Conservation (phyloP, 805 yeast species). For the Metschnikowia cubensis region DNA sequence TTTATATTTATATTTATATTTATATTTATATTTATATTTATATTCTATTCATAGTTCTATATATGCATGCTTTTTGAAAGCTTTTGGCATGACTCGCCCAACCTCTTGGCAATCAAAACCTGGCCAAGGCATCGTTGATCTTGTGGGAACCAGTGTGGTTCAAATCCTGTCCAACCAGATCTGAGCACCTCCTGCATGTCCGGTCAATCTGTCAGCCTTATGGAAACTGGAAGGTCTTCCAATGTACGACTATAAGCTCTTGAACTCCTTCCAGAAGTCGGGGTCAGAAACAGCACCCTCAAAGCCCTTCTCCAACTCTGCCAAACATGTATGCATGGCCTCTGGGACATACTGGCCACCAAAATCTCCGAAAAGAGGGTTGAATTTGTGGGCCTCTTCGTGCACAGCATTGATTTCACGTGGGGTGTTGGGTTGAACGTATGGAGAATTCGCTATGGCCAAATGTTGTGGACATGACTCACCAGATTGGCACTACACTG, state of each 20-base stretch:
- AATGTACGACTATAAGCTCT: conserved; percentile 79
- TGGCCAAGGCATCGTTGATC: conserved; percentile 84
- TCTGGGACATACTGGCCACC: conserved; percentile 99
- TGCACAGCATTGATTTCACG: conserved; percentile 37
- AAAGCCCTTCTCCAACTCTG: conserved; percentile 84
- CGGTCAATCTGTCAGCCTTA: conserved; percentile 83
- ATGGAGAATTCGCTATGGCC: too few species aligned
- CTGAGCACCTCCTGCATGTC: conserved; percentile 83
- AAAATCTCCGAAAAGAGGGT: conserved; percentile 84
- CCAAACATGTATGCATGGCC: conserved; percentile 84
- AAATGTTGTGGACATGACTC: too few species aligned
- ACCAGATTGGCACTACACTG: too few species aligned
- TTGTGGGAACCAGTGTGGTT: conserved; percentile 89
- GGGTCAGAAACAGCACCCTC: conserved; percentile 87
- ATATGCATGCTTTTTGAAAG: too few species aligned
- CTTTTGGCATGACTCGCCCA: too few species aligned
- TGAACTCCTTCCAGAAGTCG: conserved; percentile 88
- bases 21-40: too few species aligned
- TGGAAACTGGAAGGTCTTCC: conserved; percentile 96
- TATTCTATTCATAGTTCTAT: too few species aligned
- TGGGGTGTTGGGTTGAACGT: conserved; percentile 11
- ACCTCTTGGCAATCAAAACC: conserved; percentile 71
- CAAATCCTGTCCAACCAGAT: conserved; percentile 97
- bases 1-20: too few species aligned
- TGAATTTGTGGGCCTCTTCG: conserved; percentile 61